Base-by-base conservation (phyloP, 1,139 yeast species). In the Blastobotrys proliferans region DNA sequence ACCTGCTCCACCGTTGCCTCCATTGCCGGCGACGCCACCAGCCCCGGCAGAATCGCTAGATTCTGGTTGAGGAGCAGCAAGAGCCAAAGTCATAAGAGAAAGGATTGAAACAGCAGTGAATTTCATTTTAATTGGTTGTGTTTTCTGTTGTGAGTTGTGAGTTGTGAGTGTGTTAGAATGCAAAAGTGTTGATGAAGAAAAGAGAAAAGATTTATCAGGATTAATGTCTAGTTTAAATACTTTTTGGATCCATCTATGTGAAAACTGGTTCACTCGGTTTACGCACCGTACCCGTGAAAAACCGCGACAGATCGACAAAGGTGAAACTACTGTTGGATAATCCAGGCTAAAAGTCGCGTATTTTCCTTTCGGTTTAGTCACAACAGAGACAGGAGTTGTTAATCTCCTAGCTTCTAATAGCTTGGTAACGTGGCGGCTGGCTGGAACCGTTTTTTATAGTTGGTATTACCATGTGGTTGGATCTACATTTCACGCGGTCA, bases 1-100 rank as follows among this genome's bases (percentile, higher is more conserved):
- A n/a, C 34, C 34, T 10, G 28, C 13, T 3, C 29, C 38, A 35
- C 38, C 38, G 28, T 21, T 22, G 13, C 34, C 34, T 14, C 34
- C 34, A 21, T 6, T 6, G 9, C 34, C 34, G 17, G 26, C 35
- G 20, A 32, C 35, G 13, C 35, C 34, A 14, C 34, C 34, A n/a
- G 21, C 34, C 34, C 9, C 34, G 20, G 20, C 13, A 14, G 34
- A 30, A 18, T 6, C 11, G 6, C 13, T 6, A 11, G n/a, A 16
- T 13, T 26, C n/a, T 6, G 29, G 13, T 11, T 10, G 18, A 6
- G 35, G 35, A 14, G 18, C 37, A 13, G 37, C 28, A 3, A 22
- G 11, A 13, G 37, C 37, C 20, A 8, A 27, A 13, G 22, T 6
- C 6, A 28, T 18, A 6, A 33, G n/a, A 16, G 24, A 9, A 19